Evolutionary conservation across 352 stramenopile genomes (phyloP).

Genomic region (Phytophthora pseudosyringae): DNA sequence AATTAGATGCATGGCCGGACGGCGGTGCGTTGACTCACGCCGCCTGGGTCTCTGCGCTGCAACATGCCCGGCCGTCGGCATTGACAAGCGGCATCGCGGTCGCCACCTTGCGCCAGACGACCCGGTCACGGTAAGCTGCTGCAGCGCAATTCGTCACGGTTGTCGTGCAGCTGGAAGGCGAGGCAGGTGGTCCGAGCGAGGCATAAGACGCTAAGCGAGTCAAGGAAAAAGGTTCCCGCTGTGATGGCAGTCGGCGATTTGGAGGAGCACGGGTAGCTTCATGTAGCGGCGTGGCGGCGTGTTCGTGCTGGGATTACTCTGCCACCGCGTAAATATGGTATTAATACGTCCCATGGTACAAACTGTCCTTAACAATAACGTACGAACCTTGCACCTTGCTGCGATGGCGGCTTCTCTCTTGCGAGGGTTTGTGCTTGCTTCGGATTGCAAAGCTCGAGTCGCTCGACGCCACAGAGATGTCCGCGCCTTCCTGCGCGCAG

Average conservation of each 20-base stretch:
- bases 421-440: slow-evolving; percentile 1
- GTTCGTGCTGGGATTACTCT: slow-evolving; percentile 12
- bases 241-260: slow-evolving; percentile 7
- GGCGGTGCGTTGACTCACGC: slow-evolving; percentile 26
- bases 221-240: slow-evolving; percentile 6
- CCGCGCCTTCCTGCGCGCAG: slow-evolving; percentile 11
- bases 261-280: slow-evolving; percentile 12
- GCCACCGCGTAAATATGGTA: slow-evolving; percentile 11
- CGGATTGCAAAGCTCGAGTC: not conserved
- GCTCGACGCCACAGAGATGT: slow-evolving; percentile 3
- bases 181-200: not conserved
- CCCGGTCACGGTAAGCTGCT: not conserved
- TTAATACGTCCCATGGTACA: not conserved
- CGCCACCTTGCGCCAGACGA: slow-evolving; percentile 5
- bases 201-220: slow-evolving; percentile 4
- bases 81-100: not conserved
- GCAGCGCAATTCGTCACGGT: not conserved
- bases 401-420: slow-evolving; percentile 13
- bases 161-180: not conserved
- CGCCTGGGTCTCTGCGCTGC: not conserved
- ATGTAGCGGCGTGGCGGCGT: slow-evolving; percentile 19
- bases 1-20: not conserved
- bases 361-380: not conserved
- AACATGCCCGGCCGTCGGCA: not conserved
- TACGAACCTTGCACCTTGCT: not conserved